Base-by-base conservation (phyloP, 169 alveolate species). In the Plasmodium inui region DNA sequence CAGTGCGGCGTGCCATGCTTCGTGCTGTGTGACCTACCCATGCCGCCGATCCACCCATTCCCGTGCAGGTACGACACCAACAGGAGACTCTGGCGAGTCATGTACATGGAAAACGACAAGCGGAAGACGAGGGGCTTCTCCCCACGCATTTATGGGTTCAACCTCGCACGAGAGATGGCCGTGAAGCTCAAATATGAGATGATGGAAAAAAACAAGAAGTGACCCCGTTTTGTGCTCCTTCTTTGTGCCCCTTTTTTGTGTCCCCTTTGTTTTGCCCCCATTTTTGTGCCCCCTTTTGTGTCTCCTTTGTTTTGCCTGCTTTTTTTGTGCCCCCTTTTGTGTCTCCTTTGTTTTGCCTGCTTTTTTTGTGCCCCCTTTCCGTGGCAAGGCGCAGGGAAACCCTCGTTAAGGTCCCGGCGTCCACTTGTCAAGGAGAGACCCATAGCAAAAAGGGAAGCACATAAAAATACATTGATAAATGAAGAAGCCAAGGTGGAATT, bases 51-150 rank as follows among this genome's bases (percentile, higher is more conserved):
- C 28, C 55, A 14, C n/a, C 55, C n/a, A 17, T 17, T 5, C 28
- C 83, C 30, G 22, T 22, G 12, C 37, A 88, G 94, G 94, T 88
- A 88, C 17, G 94, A 88, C 30, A 88, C 94, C 1, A 88, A 88
- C 39, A 57, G 94, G 61, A 88, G 94, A 41, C 74, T 88, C 26
- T 88, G 94, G 94, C 30, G 94, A 12, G 94, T 88, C 53, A 88
- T 88, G 94, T 88, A 88, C 79, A 88, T 88, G 81, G 94, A 88
- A 67, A 88, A 88, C 55, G 94, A 88, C 39, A 88, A 88, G 39
- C 32, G 94, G 82, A 88, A 88, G 73, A 88, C 94, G 12, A 37
- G 94, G 37, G 94, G 94, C 2, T 88, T 88, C 19, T 88, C 94
- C 7, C 94, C 94, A 9, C 82, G 94, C 41, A 88, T 88, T 28